Percentiles rank a stretch among this genome's conserved stretches.
Conservation (phyloP, 257 asterid species). For the Leonotis leonurus region DNA sequence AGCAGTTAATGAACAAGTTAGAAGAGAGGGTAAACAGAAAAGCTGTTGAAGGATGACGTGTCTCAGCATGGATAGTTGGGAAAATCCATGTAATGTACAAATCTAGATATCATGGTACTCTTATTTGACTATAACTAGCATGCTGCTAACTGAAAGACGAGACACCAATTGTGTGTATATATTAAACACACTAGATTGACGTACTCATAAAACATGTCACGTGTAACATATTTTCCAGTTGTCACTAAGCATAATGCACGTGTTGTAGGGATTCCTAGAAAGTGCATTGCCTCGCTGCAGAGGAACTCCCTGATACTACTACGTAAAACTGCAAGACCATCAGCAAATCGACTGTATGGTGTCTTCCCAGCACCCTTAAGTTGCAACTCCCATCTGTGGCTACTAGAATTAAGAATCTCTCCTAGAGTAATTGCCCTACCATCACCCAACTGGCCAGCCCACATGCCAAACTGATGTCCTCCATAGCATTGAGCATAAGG, state of each 20-base stretch:
- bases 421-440: slow-evolving; percentile 96
- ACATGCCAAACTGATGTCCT: slow-evolving; percentile 97
- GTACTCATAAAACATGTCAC: slow-evolving; percentile 99
- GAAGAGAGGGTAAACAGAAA: not conserved
- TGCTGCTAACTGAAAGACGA: slow-evolving; percentile 28
- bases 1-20: not conserved
- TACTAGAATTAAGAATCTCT: slow-evolving; percentile 69
- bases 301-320: slow-evolving; percentile 95
- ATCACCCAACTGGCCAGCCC: slow-evolving; percentile 99
- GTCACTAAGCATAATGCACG: slow-evolving; percentile 94
- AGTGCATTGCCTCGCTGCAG: slow-evolving; percentile 98
- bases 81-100: not conserved
- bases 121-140: slow-evolving; percentile 9
- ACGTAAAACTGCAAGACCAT: slow-evolving; percentile 95
- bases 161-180: not conserved
- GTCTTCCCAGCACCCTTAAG: slow-evolving; percentile 97
- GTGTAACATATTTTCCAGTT: slow-evolving; percentile 72
- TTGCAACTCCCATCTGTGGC: slow-evolving; percentile 91
- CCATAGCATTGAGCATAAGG: slow-evolving; percentile 96
- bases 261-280: slow-evolving; percentile 92
- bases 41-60: not conserved
- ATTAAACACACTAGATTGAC: slow-evolving; percentile 17
- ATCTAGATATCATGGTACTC: not conserved
- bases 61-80: not conserved
- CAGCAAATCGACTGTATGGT: slow-evolving; percentile 99